These are phyloP conservation scores for Eremothecium sinecaudum DNA, from an alignment of 1,139 yeast genomes.

Conservation along the genomic window DNA sequence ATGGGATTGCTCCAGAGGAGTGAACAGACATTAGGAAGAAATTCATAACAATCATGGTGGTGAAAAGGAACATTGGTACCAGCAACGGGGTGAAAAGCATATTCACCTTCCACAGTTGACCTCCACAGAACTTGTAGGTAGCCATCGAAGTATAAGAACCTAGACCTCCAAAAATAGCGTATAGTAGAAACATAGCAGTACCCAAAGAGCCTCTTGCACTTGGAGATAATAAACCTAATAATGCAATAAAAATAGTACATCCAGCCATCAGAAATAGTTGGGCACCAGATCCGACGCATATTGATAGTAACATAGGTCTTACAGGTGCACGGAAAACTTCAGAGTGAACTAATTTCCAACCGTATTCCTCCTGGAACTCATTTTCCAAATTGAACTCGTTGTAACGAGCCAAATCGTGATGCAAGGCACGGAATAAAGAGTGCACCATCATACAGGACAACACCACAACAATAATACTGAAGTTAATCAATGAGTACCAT, in stretches of 20 bases:
- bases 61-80: constrained; percentile 72
- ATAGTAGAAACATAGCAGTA: constrained; percentile 78
- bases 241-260: constrained; percentile 70
- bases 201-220: constrained; percentile 90
- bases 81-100: constrained; percentile 71
- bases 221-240: constrained; percentile 84
- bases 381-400: constrained; percentile 83
- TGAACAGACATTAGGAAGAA: constrained; percentile 68
- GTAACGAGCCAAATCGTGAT: constrained; percentile 77
- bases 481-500: constrained; percentile 87
- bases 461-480: constrained; percentile 69
- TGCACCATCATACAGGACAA: constrained; percentile 74
- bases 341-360: constrained; percentile 95
- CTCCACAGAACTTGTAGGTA: constrained; percentile 81
- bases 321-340: constrained; percentile 87
- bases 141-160: constrained; percentile 85
- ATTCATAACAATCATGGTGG: constrained; percentile 58
- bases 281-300: constrained; percentile 78
- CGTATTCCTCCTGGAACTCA: constrained; percentile 86
- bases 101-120: constrained; percentile 83
- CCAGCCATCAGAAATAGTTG: constrained; percentile 74
- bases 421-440: constrained; percentile 68
- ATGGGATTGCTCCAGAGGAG: constrained; percentile 93
- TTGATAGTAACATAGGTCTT: constrained; percentile 60
- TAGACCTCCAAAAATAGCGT: constrained; percentile 66